Base-by-base conservation (phyloP, 441 rosid species). In the Populus hybrid region DNA sequence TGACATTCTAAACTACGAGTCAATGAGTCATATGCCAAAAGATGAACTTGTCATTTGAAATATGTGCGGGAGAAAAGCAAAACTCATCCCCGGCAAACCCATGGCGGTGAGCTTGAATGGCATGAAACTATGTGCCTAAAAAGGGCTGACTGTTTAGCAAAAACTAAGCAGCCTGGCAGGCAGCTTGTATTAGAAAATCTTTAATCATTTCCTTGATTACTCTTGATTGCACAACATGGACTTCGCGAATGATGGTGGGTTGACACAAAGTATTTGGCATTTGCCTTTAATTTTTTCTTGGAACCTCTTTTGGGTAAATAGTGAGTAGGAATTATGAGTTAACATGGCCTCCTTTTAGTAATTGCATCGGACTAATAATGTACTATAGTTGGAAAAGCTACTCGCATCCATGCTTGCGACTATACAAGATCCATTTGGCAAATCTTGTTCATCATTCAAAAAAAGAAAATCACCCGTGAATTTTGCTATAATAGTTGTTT, bases 301-400 rank as follows among this genome's bases (percentile, higher is more conserved):
- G 6, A 45, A 45, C 56, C 64, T 38, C 21, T 65, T n/a, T 3
- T 5, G 68, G 45, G 53, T 2, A n/a, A 9, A 42, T 3, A 36
- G 69, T n/a, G 63, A 56, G 2, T 28, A 12, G 35, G 38, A 74
- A 78, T 67, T 73, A 78, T 78, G 45, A 33, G 26, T 29, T 68
- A 29, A 68, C 74, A 61, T 68, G 70, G 77, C 64, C 68, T 74
- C 38, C 38, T 26, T 73, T 35, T 64, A 8, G 35, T 24, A 23
- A 59, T n/a, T 50, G 50, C 45, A 35, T 2, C 14, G 12, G 61
- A 3, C 21, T 21, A 28, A 71, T 50, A 14, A 50, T 45, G 31
- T 11, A 18, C 3, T 26, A 21, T 21, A 36, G 9, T 56, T 29
- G 8, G 9, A 7, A 12, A 11, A n/a, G 56, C 50, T 40, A 40